Conservation (phyloP, 805 yeast species). For the Schizosaccharomyces cryophilus region DNA sequence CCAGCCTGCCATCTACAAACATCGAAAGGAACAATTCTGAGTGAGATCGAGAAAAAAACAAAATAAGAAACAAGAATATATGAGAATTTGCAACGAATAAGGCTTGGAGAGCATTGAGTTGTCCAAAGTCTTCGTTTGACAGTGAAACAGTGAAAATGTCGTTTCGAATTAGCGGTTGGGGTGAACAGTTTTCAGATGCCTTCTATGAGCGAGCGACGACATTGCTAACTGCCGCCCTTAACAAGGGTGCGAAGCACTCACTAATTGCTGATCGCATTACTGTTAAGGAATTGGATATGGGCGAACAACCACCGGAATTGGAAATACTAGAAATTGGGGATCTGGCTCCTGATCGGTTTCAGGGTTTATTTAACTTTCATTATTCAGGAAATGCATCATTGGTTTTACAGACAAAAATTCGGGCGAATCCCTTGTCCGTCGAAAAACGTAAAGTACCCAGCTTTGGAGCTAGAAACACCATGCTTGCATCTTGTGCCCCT, state of each 20-base stretch:
- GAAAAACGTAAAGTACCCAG: conserved; percentile 21
- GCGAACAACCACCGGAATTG: conserved; percentile 39
- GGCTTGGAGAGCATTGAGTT: no score
- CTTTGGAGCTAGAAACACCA: conserved; percentile 37
- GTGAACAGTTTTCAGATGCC: conserved; percentile 42
- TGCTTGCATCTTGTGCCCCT: conserved; percentile 37
- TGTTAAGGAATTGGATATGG: conserved; percentile 48
- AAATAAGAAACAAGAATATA: no score
- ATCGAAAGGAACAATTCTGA: no score
- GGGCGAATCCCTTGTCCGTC: conserved; percentile 61
- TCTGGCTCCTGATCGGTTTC: conserved; percentile 44
- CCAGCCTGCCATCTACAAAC: no score
- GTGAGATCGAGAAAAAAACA: no score
- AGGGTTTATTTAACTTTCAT: conserved; percentile 59
- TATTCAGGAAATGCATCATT: conserved; percentile 56
- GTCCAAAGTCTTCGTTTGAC: no score
- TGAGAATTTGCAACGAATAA: no score
- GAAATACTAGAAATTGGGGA: conserved; percentile 71
- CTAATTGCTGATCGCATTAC: conserved; percentile 44
- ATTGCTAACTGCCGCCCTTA: conserved; percentile 44
- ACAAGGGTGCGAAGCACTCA: conserved; percentile 43
- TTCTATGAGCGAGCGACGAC: conserved; percentile 38
- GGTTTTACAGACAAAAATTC: conserved; percentile 53
- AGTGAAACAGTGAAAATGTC: not conserved
- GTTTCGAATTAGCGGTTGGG: conserved; percentile 16